Base-by-base conservation (phyloP, 1,284 basidiomycete species). In the Porogramme epimiltina region DNA sequence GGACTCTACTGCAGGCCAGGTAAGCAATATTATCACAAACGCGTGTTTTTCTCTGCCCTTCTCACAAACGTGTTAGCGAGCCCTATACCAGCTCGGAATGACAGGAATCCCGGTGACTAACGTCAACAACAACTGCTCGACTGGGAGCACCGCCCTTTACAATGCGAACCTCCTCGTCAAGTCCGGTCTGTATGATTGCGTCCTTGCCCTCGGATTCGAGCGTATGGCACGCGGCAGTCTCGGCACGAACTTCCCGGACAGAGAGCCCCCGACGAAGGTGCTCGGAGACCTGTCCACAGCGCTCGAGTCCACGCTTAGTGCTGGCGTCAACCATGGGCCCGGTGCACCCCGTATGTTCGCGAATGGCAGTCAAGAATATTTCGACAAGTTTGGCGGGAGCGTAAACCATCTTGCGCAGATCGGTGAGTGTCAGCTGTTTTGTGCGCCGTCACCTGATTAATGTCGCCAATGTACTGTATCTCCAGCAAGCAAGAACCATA, bases 71-170 rank as follows among this genome's bases (percentile, higher is more conserved):
- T 3, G 2, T 34, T 52, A 84, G 81, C 77, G 91, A 23, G 85
- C 90, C 2, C 73, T 95, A n/a, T 95, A 94, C 69, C 86, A 86
- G 66, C 82, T 95, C 40, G 92, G 92, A 16, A 77, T 94, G 69
- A 94, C 91, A 3, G 79, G 82, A 23, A 93, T 95, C 54, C 92
- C 92, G 1, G 88, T 95, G 62, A 81, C 89, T 47, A 94, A 94
- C 62, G 89, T 93, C 45, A 92, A 91, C 73, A 93, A 93, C 70
- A 91, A 91, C 66, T 91, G 90, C 61, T 86, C 87, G 1, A 91
- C 89, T 0, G 89, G 89, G 2, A 87, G 84, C 45, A 81, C 87
- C 0, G 90, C 90, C 3, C 74, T 92, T 16, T 87, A 80, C 64
- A 78, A 87, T 37, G 87, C 85, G 3, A 85, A 85, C 61, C 82